Percentiles rank a stretch among this genome's conserved stretches.
Evolutionary conservation across 305 asterid species (phyloP).

Genomic region (Andrographis paniculata): DNA sequence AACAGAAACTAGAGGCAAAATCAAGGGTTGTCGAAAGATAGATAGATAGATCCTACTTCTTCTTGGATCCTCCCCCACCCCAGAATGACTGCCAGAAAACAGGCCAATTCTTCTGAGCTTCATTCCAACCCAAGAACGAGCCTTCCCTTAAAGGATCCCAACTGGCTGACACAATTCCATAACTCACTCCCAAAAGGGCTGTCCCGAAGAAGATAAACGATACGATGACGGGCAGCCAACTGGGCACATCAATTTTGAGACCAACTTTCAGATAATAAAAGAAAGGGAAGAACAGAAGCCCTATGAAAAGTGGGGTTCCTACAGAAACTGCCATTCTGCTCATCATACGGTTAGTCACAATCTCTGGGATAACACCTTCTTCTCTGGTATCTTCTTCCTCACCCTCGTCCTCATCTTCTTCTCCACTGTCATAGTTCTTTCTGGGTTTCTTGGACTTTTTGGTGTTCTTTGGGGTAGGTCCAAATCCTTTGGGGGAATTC

Average conservation of each 20-base stretch:
- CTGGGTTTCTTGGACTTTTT: constrained; percentile 40
- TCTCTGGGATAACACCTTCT: constrained; percentile 73
- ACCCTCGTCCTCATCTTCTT: constrained; percentile 31
- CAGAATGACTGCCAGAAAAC: constrained; percentile 82
- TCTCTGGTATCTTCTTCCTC: constrained; percentile 37
- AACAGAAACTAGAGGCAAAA: neutral
- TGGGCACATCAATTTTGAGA: constrained; percentile 77
- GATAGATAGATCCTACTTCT: constrained; percentile 24
- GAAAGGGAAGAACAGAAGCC: constrained; percentile 76
- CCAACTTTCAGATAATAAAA: constrained; percentile 82
- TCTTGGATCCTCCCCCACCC: constrained; percentile 45
- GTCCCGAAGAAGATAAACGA: constrained; percentile 84
- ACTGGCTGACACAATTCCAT: constrained; percentile 92
- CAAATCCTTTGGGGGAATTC: constrained; percentile 78
- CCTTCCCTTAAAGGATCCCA: constrained; percentile 98
- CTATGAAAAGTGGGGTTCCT: constrained; percentile 73
- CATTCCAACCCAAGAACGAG: constrained; percentile 81
- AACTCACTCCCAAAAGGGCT: constrained; percentile 77
- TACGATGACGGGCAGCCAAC: constrained; percentile 81
- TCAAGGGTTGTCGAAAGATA: neutral
- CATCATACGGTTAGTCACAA: constrained; percentile 90
- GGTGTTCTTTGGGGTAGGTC: constrained; percentile 47
- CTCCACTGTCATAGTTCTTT: constrained; percentile 27
- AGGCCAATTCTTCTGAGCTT: constrained; percentile 92
- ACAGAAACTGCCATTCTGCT: constrained; percentile 67